Percentiles rank a stretch among this genome's conserved stretches.
These are phyloP conservation scores for Gymnopilus junonius DNA, from an alignment of 768 basidiomycete species.

Conservation along the genomic window DNA sequence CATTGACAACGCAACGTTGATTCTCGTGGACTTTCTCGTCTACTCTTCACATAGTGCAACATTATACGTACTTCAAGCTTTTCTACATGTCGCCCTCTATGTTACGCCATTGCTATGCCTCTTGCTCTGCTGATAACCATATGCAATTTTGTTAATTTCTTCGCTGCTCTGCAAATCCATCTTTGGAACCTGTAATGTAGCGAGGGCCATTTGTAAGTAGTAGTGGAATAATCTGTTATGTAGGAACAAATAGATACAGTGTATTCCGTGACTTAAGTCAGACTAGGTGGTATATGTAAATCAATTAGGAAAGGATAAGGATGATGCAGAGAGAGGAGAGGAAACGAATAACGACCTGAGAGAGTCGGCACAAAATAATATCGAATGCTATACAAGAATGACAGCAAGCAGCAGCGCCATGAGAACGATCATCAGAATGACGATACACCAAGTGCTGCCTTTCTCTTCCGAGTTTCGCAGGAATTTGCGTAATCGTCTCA, in stretches of 20 bases:
- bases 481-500: conserved; percentile 76
- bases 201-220: background rate
- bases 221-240: background rate
- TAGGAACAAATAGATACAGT: background rate
- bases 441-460: conserved; percentile 89
- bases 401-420: conserved; percentile 78
- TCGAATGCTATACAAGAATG: conserved; percentile 54
- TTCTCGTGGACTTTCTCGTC: background rate
- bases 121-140: background rate
- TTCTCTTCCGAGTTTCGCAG: conserved; percentile 89
- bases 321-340: background rate
- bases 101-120: background rate
- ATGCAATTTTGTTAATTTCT: background rate
- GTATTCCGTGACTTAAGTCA: background rate
- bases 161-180: background rate
- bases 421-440: conserved; percentile 81
- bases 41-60: background rate
- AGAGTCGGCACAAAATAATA: too few species aligned
- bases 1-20: background rate
- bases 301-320: background rate
- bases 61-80: background rate
- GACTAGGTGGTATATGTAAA: conserved; percentile 1
- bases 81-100: background rate
- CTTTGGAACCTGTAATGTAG: background rate
- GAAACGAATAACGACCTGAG: background rate